phyloP scores from a whole-genome alignment of 768 basidiomycete genomes.

The Mycena crocata region DNA sequence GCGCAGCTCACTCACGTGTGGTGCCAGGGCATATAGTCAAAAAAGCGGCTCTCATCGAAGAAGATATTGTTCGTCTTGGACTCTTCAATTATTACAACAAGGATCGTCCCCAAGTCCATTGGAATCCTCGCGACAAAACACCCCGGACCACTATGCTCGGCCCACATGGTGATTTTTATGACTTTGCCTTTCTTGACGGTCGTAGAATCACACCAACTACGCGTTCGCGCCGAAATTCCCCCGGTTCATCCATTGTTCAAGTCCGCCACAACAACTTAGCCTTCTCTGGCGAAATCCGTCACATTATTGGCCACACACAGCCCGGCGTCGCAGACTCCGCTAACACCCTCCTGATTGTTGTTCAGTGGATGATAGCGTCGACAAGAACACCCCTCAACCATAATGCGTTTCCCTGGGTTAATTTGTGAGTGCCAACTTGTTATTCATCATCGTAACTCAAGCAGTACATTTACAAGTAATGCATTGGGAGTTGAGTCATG shows the following conservation, averaged over 20 bases:
- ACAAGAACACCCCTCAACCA: neutral
- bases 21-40: no score
- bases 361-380: slow-evolving; percentile 11
- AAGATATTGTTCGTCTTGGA: neutral
- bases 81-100: slow-evolving; percentile 23
- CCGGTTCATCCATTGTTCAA: slow-evolving; percentile 32
- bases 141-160: neutral
- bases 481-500: slow-evolving; percentile 28
- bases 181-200: slow-evolving; percentile 33
- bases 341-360: neutral
- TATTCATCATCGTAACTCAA: slow-evolving; percentile 34
- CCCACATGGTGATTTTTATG: neutral
- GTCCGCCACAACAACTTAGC: neutral
- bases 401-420: slow-evolving; percentile 26
- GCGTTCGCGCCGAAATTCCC: slow-evolving; percentile 2
- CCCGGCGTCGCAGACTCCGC: neutral
- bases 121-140: neutral
- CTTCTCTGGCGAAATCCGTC: slow-evolving; percentile 28
- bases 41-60: neutral
- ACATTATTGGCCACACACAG: slow-evolving; percentile 33
- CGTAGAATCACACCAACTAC: slow-evolving; percentile 28
- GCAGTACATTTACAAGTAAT: slow-evolving; percentile 33
- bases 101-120: neutral
- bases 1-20: no score
- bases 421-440: slow-evolving; percentile 22